phyloP scores from a whole-genome alignment of 2,329 filamentous ascomycete genomes.

The Rutstroemia sp. region DNA sequence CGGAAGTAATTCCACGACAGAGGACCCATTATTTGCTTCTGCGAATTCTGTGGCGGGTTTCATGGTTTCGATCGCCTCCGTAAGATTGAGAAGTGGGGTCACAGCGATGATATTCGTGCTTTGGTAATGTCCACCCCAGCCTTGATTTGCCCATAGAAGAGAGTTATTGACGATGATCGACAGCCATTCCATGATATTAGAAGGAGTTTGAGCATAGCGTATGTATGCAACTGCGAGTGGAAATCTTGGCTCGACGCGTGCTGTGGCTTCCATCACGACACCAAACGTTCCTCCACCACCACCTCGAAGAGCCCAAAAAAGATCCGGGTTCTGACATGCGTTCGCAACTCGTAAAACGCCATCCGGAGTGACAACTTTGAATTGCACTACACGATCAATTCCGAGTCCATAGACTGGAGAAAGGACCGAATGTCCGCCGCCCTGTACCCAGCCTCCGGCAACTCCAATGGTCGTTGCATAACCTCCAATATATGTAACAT shows the following conservation, averaged over 20 bases:
- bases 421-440: conserved; percentile 48
- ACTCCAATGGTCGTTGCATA: conserved; percentile 40
- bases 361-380: conserved; percentile 41
- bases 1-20: conserved; percentile 8
- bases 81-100: conserved; percentile 13
- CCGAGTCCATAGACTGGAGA: conserved; percentile 43
- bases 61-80: conserved; percentile 13
- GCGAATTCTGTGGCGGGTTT: conserved; percentile 9
- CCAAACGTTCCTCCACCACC: conserved; percentile 40
- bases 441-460: conserved; percentile 39
- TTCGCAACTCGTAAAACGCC: conserved; percentile 38
- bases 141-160: conserved; percentile 15
- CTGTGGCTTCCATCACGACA: conserved; percentile 29
- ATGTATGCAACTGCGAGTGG: conserved; percentile 13
- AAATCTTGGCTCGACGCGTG: conserved; percentile 12
- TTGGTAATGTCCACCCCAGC: conserved; percentile 16
- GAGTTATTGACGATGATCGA: conserved; percentile 12
- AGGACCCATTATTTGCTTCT: conserved; percentile 5
- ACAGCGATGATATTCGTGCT: conserved; percentile 12
- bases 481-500: conserved; percentile 22
- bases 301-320: conserved; percentile 44
- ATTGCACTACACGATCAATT: conserved; percentile 41
- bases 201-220: conserved; percentile 6
- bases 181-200: conserved; percentile 9
- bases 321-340: conserved; percentile 35